phyloP scores from a whole-genome alignment of 768 basidiomycete species.

The Lactarius deliciosus region DNA sequence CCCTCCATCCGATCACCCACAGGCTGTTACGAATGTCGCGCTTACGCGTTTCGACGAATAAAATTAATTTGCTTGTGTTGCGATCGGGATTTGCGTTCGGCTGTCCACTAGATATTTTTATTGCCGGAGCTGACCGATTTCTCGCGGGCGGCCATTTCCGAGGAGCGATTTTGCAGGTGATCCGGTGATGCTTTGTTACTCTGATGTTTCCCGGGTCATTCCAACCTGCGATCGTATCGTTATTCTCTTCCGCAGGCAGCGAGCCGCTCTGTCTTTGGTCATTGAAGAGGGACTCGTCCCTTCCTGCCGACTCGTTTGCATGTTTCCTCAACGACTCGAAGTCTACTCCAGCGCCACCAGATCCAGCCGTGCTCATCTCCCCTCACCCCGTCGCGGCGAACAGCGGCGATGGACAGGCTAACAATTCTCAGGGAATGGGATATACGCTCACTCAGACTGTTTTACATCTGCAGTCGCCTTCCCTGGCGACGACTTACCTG shows the following conservation, averaged over 20 bases:
- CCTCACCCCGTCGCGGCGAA: constrained; percentile 38
- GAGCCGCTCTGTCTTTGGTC: constrained; percentile 61
- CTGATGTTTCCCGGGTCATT: constrained; percentile 57
- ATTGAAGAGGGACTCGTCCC: constrained; percentile 44
- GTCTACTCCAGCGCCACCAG: constrained; percentile 47
- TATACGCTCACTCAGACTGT: constrained; percentile 60
- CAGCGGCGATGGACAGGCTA: constrained; percentile 26
- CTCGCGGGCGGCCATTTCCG: too few relatives aligned
- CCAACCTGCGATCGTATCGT: constrained; percentile 63
- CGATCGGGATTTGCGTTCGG: too few relatives aligned
- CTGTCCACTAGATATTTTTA: too few relatives aligned
- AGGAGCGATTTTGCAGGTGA: too few relatives aligned
- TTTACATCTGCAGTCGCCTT: constrained; percentile 78
- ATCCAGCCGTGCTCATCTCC: constrained; percentile 48
- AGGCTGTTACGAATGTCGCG: too few relatives aligned
- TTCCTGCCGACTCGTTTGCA: constrained; percentile 63
- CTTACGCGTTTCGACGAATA: too few relatives aligned
- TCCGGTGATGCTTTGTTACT: too few relatives aligned
- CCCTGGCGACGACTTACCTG: constrained; percentile 64
- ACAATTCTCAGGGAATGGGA: constrained; percentile 37
- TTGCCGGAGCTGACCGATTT: too few relatives aligned
- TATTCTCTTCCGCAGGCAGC: constrained; percentile 73
- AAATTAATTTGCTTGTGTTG: too few relatives aligned
- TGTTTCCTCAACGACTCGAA: constrained; percentile 60
- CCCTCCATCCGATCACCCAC: too few relatives aligned